Evolutionary conservation across 805 yeast genomes (phyloP), one percentile per base, ranked within the genome.

Genomic region (Monosporozyma aerobia): DNA sequence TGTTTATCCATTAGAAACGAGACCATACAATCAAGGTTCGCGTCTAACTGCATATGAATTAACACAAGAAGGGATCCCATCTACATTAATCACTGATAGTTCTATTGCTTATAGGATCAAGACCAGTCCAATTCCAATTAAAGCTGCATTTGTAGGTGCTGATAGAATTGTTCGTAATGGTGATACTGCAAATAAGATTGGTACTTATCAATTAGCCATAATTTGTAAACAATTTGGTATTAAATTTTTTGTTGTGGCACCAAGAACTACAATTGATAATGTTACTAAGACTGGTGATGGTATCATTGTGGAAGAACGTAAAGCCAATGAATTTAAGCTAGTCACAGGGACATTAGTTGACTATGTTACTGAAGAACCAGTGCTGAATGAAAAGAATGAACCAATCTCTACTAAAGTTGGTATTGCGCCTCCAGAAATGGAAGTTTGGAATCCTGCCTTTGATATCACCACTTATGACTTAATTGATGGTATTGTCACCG

Each of bases 11-110:
- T 77, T 92, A 62, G 99, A 92, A 65, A 92, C 99, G 0, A 78
- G 99, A 60, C 99, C 99, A 1, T 94, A 92, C 66, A 90, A 92
- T 67, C 98, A 92, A 72, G 99, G 99, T 9, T 88, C 97, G 0
- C 79, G 96, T 58, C 74, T 92, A 54, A 92, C 98, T 0, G 90
- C 97, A 0, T 92, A 82, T 69, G 99, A 92, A 67, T 76, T 92
- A 47, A 83, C 87, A 14, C 83, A 86, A 61, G 98, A 92, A 57
- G 64, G 79, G 22, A 87, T 94, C 44, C 98, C 98, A 14, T 82
- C 94, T 48, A 88, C 96, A 1, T 73, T 92, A 55, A 80, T 92
- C 56, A 85, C 97, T 10, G 99, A 92, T 64, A 86, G 89, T 54
- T 90, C 92, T 92, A 95, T 86, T 1, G 81, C 96, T 0, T 83